Percentiles rank a stretch among this genome's conserved stretches.
These are phyloP conservation scores for Monosporascus sp. DNA, from an alignment of 2,329 filamentous ascomycete species.

Conservation along the genomic window DNA sequence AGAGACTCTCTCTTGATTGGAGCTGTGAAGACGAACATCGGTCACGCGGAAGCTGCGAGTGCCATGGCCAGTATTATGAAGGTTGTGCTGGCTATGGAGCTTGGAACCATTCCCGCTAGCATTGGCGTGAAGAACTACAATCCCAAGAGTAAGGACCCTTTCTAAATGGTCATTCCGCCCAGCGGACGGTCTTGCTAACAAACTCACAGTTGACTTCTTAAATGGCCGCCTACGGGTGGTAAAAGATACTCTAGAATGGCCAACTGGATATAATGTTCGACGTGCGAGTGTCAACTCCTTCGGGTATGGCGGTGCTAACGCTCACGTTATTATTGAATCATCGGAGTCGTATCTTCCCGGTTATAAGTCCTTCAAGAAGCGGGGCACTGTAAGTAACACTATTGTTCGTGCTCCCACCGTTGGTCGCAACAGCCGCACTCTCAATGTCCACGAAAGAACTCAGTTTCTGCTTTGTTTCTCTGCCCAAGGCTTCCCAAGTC, in stretches of 20 bases:
- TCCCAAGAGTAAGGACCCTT: neutral
- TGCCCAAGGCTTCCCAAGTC: constrained; percentile 4
- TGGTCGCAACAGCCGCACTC: neutral
- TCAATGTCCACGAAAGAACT: too few relatives aligned
- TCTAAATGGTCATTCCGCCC: neutral
- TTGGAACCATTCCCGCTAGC: neutral
- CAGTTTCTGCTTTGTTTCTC: constrained; percentile 6
- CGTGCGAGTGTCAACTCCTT: constrained; percentile 4
- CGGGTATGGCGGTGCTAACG: too few relatives aligned
- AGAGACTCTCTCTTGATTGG: too few relatives aligned
- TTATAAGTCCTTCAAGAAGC: constrained; percentile 1
- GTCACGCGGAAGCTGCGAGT: neutral
- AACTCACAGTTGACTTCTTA: constrained; percentile 2
- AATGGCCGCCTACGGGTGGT: constrained; percentile 4
- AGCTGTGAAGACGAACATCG: neutral
- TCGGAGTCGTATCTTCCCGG: constrained; percentile 2
- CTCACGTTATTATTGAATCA: neutral
- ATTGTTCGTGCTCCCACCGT: neutral
- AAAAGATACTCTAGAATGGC: constrained; percentile 3
- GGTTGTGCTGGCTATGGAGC: neutral
- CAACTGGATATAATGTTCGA: neutral
- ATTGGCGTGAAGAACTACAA: neutral
- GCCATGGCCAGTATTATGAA: constrained; percentile 1
- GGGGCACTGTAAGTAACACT: neutral
- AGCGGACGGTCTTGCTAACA: neutral